Base-by-base conservation (phyloP, 2,329 filamentous ascomycete genomes). In the Venturia aucupariae region DNA sequence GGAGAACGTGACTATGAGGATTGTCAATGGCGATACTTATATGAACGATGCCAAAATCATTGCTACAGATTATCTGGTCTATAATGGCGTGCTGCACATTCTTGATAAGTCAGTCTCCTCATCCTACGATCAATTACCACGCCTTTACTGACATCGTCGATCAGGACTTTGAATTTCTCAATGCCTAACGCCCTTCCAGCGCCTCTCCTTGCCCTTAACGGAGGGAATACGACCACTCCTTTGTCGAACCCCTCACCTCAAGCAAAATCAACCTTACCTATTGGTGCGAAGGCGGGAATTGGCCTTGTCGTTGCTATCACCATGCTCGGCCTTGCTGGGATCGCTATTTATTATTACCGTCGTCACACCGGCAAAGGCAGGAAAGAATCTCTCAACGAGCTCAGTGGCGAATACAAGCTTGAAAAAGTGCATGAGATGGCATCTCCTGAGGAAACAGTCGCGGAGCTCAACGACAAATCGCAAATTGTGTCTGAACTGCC, bases 21-120 rank as follows among this genome's bases (percentile, higher is more conserved):
- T 42, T 5, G 35, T 61, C 15, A 19, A 46, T 19, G 41, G 41
- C 4, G 35, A 24, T 15, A 61, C 59, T 24, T 61, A 61, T 22
- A 7, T 61, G 11, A 61, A 61, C 22, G 59, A 39, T 3, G 35
- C 30, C 22, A 61, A 41, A 32, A n/a, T 61, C 3, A 27, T 42
- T 22, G 22, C 38, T 17, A 61, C 38, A 30, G 59, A 61, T 27
- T 41, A 15, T 15, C 17, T 61, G 22, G 35, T 61, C 3, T 42
- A 46, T 13, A 61, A 61, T 61, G 59, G 59, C 17, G 59, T 61
- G 7, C 17, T 61, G 5, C 59, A 61, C 17, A 46, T 41, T 4
- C 13, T 61, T 27, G 59, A 61, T 27, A n/a, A 24, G 59, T 41
- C 17, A 17, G 51, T 32, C 3, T n/a, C 13, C 7, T 35, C n/a